Evolutionary conservation across 805 yeast genomes (phyloP), one percentile per base, ranked within the genome.

Genomic region (Cyberlindnera amylophila): DNA sequence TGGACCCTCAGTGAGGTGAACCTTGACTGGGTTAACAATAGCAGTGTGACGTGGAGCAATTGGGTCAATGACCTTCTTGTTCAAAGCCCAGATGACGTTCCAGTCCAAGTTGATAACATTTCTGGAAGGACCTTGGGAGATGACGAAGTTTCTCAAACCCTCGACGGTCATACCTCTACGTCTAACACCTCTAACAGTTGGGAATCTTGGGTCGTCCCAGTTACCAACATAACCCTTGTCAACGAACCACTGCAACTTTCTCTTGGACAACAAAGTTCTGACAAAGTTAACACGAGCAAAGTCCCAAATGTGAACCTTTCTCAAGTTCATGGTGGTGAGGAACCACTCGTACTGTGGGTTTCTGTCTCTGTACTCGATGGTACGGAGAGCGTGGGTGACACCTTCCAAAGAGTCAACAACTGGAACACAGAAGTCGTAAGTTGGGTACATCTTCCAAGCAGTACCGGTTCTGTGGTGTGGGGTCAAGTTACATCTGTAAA

Each of bases 81-180:
- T 93, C 64, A 86, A 78, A 43, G 98, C 93, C 99, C 99, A 93
- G 59, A 93, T 90, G 51, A 88, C 77, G 52, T 85, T 85, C 99
- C 99, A 93, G 66, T 93, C 99, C 63, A 93, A 74, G 74, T 95
- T 93, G 63, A 93, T 83, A 59, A 93, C 89, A 72, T 93, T 93
- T 71, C 84, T 88, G 36, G 98, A 91, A 32, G 99, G 99, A 59
- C 99, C 99, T 72, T 93, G 98, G 38, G 95, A 77, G 49, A 93
- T 74, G 53, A 93, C 86, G 59, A 93, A 93, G 75, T 86, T 86
- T 68, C 91, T 81, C 65, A 93, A 79, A 53, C 98, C 99, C 72
- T 93, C 97, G 50, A 93, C 95, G 31, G 96, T 81, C 99, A 93
- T 93, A 73, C 99, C 99, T 74, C 99, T 86, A 76, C 99, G 83